Conservation (phyloP, 345 rosid species). For the Bruguiera gymnorhiza region DNA sequence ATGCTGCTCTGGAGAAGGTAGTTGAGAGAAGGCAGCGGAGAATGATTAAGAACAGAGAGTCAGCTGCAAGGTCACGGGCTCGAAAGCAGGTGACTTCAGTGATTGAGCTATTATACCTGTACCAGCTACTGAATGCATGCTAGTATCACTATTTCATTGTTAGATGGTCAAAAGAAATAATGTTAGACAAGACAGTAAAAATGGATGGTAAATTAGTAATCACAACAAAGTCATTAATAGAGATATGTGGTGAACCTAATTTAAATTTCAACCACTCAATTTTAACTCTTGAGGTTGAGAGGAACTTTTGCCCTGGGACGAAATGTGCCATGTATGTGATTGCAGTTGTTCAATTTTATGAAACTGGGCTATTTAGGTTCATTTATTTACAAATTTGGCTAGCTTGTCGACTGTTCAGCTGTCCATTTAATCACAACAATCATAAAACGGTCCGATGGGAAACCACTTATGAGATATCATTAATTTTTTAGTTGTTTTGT, state of each 20-base stretch:
- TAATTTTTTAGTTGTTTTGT: not conserved
- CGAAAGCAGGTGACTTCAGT: conserved; percentile 78
- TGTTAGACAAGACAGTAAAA: not conserved
- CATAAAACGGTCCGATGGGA: not conserved
- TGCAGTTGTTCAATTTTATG: not conserved
- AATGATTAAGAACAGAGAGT: conserved; percentile 97
- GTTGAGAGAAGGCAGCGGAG: conserved; percentile 95
- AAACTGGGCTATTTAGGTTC: not conserved
- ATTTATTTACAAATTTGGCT: not conserved
- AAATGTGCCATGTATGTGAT: not conserved
- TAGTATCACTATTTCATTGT: no score
- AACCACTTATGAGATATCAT: not conserved
- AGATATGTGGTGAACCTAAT: not conserved
- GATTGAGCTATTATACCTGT: conserved; percentile 16
- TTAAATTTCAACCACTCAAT: not conserved
- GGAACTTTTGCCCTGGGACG: not conserved
- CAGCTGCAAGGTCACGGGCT: conserved; percentile 98
- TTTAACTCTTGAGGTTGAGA: not conserved
- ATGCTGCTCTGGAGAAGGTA: conserved; percentile 77
- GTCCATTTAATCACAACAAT: not conserved
- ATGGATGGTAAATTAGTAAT: not conserved
- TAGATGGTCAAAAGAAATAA: not conserved
- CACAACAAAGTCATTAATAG: not conserved
- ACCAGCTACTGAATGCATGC: not conserved
- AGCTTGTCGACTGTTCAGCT: not conserved